phyloP scores from a whole-genome alignment of 768 basidiomycete genomes.

The Suillus subaureus region DNA sequence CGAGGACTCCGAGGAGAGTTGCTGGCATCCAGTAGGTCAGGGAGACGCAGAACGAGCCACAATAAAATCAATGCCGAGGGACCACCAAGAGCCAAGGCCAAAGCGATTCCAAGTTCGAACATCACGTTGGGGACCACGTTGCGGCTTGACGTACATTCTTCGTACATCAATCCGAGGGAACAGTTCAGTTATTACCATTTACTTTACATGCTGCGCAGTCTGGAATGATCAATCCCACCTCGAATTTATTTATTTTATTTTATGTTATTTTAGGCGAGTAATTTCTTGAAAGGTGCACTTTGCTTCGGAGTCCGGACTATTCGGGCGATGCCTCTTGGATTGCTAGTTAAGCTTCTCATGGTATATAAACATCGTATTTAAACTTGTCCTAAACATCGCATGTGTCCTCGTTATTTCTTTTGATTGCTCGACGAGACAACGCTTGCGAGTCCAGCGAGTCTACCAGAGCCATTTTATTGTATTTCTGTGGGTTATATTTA shows the following conservation, averaged over 20 bases:
- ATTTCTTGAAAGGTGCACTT: background rate
- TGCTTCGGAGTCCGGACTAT: background rate
- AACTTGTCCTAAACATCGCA: conserved; percentile 4
- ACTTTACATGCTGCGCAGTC: background rate
- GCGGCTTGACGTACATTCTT: background rate
- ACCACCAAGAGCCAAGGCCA: no score
- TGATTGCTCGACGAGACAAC: background rate
- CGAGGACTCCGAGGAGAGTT: no score
- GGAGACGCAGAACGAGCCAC: no score
- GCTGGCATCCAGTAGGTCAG: no score
- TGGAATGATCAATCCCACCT: background rate
- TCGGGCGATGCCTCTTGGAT: background rate
- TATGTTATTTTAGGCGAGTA: background rate
- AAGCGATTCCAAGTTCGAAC: background rate
- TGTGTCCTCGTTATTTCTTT: background rate
- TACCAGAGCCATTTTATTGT: background rate
- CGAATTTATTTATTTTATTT: background rate
- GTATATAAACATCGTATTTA: conserved; percentile 11
- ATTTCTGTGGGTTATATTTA: conserved; percentile 15
- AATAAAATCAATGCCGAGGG: no score
- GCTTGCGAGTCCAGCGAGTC: background rate
- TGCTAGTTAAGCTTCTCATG: background rate
- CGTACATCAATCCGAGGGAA: background rate
- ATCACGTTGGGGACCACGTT: background rate
- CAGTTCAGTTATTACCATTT: background rate